Evolutionary conservation across 1,284 basidiomycete genomes (phyloP), one percentile per base, ranked within the genome.

Genomic region (Sphaerobolus stellatus): DNA sequence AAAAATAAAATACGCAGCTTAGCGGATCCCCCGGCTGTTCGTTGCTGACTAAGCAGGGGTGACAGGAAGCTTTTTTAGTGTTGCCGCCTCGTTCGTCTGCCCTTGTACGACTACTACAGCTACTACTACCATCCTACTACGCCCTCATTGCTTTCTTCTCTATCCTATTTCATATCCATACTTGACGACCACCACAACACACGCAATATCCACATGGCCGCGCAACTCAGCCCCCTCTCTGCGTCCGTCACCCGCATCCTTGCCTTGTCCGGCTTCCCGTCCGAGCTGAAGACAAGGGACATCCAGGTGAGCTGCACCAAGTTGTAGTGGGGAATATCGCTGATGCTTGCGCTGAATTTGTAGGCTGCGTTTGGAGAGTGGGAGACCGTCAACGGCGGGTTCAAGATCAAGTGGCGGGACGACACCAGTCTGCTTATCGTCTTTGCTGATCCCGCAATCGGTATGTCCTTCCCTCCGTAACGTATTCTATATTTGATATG

Each of bases 361-460:
- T 25, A 54, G 52, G 71, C 81, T 50, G 88, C 94, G 38, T 98
- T 99, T 71, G 79, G 85, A 50, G 92, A 94, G 41, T 98, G 90
- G 83, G 94, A 98, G 65, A 81, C 78, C 58, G 78, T 86, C 45
- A 85, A 80, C 57, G 94, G 94, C 34, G 96, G 95, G 18, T 98
- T 97, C 79, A 93, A 94, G 78, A 97, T 99, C 72, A 99, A 99
- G 72, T 99, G 96, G 96, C 84, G 88, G 63, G 94, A 99, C 72
- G 96, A 99, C 71, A 94, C 92, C 45, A 95, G 91, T 66, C 90
- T 96, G 41, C 77, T 97, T 66, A 89, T 98, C 66, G 94, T 99
- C 59, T 99, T 99, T 70, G 83, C 84, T 63, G 91, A 94, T 71
- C 83, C 90, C 59, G 76, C 82, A 54, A 81, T 87, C 56, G 89